Evolutionary conservation across 2,329 filamentous ascomycete species (phyloP), one percentile per base, ranked within the genome.

Genomic region (Clonostachys solani): DNA sequence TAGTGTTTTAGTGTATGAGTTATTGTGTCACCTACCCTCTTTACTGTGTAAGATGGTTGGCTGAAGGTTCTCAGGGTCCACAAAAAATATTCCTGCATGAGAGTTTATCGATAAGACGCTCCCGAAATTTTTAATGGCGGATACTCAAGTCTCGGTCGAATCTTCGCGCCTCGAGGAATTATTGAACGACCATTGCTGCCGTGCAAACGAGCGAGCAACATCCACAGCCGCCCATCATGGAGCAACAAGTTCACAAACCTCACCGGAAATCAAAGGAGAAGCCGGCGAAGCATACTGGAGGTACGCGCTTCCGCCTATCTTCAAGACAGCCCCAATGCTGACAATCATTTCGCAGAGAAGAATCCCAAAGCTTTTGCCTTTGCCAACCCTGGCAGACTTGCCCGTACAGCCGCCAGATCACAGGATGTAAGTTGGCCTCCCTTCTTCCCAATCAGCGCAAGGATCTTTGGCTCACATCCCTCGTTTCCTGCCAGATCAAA

Each of bases 351-450:
- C 12, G 38, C 51, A 84, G 89, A 88, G 47, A 77, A 74, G 53
- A 96, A 96, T 63, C 89, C 90, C 3, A 96, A 96, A 71, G 92
- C 92, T 13, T 96, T 96, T 66, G 86, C 89, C 47, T 89, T 87
- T 64, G 78, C 89, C 40, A 86, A 87, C 51, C 90, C 92, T 1
- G 92, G 91, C 52, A 87, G 86, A 61, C 78, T 92, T 56, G 83
- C 86, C 50, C 87, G 84, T 65, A 82, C 88, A 54, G 87, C 86
- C 6, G 83, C 84, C 46, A 77, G 87, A 61, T 86, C 84, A 49
- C 78, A 84, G 60, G 86, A 89, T 78, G 84, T 86, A 72, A 29
- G 73, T 44, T 6, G n/a, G 15, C 4, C 33, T 38, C 42, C 12
- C 23, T 16, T 29, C 16, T 29, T 7, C 13, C 23, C n/a, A 36